These are phyloP conservation scores for Globisporangium echinulatum DNA, from an alignment of 352 stramenopile genomes.

Conservation along the genomic window DNA sequence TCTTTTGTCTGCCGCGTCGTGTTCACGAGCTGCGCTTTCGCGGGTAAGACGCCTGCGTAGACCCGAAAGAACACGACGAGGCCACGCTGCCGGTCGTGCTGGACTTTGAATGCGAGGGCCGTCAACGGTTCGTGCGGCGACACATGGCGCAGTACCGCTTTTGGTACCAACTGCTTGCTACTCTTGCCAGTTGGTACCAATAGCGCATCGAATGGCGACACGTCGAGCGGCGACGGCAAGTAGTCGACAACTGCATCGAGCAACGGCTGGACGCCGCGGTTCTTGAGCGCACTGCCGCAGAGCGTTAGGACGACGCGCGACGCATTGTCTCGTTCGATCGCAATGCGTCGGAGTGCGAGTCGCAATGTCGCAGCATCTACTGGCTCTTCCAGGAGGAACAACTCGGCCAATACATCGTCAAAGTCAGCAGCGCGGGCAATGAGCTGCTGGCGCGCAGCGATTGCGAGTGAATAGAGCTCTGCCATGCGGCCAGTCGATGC, in stretches of 20 bases:
- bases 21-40: slow-evolving; percentile 77
- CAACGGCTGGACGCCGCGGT: slow-evolving; percentile 94
- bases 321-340: slow-evolving; percentile 34
- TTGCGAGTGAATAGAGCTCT: slow-evolving; percentile 34
- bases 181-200: slow-evolving; percentile 26
- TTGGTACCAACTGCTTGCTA: slow-evolving; percentile 15
- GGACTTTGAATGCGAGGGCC: slow-evolving; percentile 68
- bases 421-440: slow-evolving; percentile 63
- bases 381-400: slow-evolving; percentile 69
- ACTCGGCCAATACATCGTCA: slow-evolving; percentile 65
- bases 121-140: slow-evolving; percentile 44
- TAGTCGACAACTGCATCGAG: slow-evolving; percentile 98
- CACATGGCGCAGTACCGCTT: slow-evolving; percentile 21
- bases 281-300: slow-evolving; percentile 68
- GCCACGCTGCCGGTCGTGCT: slow-evolving; percentile 70
- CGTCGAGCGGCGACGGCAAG: slow-evolving; percentile 92
- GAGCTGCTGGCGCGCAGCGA: slow-evolving; percentile 39
- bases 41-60: slow-evolving; percentile 87
- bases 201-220: slow-evolving; percentile 59
- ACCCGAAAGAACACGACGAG: slow-evolving; percentile 91
- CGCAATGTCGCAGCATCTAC: slow-evolving; percentile 42
- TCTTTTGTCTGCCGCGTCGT: slow-evolving; percentile 56
- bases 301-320: slow-evolving; percentile 46
- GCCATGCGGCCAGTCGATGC: slow-evolving; percentile 35
- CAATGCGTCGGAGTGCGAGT: slow-evolving; percentile 56